phyloP scores from a whole-genome alignment of 1,139 yeast species.

The Entelexis sorbosivorans region DNA sequence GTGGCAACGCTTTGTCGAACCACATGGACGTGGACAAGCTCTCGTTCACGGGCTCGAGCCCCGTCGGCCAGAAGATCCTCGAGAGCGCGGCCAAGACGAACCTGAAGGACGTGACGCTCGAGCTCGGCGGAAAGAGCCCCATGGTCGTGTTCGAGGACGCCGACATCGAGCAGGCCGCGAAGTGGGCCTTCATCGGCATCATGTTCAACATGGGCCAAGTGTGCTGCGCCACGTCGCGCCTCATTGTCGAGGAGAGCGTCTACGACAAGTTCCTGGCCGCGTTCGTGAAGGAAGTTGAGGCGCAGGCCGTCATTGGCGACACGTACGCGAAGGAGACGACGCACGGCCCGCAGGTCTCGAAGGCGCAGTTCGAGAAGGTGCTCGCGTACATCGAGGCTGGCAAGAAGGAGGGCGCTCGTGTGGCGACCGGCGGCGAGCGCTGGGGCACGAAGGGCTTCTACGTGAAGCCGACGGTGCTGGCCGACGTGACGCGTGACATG shows the following conservation, averaged over 20 bases:
- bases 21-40: constrained; percentile 63
- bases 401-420: constrained; percentile 58
- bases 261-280: constrained; percentile 55
- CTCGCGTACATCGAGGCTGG: constrained; percentile 57
- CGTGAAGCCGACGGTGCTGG: constrained; percentile 67
- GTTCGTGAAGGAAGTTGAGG: constrained; percentile 40
- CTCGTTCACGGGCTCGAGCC: constrained; percentile 77
- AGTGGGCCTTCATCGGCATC: constrained; percentile 50
- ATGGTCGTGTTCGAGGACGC: constrained; percentile 69
- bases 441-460: constrained; percentile 58
- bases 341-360: constrained; percentile 73
- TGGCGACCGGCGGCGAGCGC: constrained; percentile 46
- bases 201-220: constrained; percentile 82
- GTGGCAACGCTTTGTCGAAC: constrained; percentile 61
- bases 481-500: constrained; percentile 56
- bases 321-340: constrained; percentile 39
- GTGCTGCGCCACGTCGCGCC: constrained; percentile 79
- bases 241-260: constrained; percentile 63
- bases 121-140: constrained; percentile 82
- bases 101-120: constrained; percentile 55
- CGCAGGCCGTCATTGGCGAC: constrained; percentile 39
- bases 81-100: constrained; percentile 49
- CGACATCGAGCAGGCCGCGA: constrained; percentile 51
- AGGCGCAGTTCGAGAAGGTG: constrained; percentile 57
- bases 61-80: constrained; percentile 61